A percentile compares a stretch with the other conserved stretches of the same genome.
These are phyloP conservation scores for Colletotrichum sp. DNA, from an alignment of 2,329 filamentous ascomycete species.

Conservation along the genomic window DNA sequence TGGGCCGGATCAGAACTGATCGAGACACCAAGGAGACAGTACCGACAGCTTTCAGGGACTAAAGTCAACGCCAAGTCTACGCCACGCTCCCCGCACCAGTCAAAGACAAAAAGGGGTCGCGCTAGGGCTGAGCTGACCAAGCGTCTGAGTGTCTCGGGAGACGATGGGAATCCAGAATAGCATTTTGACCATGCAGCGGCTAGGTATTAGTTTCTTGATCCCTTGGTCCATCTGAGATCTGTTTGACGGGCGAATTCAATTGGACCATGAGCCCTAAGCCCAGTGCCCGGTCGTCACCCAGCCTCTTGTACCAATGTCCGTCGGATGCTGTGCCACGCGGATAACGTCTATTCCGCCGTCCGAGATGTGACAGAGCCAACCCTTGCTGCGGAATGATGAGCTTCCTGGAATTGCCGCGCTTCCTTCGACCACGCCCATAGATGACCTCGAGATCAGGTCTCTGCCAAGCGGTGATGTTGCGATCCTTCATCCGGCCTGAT, in stretches of 20 bases:
- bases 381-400: background rate
- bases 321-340: constrained; percentile 1
- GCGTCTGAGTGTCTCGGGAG: background rate
- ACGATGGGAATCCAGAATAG: background rate
- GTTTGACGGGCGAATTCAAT: background rate
- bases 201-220: background rate
- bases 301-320: background rate
- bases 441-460: background rate
- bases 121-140: background rate
- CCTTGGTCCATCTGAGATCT: background rate
- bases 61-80: background rate
- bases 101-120: background rate
- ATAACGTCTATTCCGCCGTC: background rate
- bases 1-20: background rate
- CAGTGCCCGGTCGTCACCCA: background rate
- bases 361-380: background rate
- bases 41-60: background rate
- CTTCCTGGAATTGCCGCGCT: background rate
- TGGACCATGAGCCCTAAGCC: background rate
- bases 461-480: background rate
- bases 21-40: background rate
- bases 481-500: background rate
- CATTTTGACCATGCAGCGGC: background rate
- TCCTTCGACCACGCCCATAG: background rate
- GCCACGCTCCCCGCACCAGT: background rate